Conservation (phyloP, 768 basidiomycete species). For the Termitomyces sp. region DNA sequence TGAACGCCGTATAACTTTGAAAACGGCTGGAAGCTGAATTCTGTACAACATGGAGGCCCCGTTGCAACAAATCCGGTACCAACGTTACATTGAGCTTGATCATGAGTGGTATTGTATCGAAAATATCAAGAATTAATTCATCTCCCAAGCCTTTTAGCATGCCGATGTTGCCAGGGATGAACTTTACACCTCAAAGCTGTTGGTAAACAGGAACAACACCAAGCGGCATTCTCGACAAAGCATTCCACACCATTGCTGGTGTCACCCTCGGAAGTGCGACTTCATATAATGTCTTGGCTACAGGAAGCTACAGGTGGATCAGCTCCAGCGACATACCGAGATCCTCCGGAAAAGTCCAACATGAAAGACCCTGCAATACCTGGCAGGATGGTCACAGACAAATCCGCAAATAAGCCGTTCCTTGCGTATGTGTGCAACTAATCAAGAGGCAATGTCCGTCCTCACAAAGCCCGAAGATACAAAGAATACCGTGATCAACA, state of each 20-base stretch:
- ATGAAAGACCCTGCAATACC: conserved; percentile 60
- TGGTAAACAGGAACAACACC: neutral
- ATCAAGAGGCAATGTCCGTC: neutral
- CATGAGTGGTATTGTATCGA: too few relatives aligned
- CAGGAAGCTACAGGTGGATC: conserved; percentile 37
- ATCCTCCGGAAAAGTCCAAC: conserved; percentile 38
- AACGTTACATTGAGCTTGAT: too few relatives aligned
- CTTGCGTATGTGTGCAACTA: conserved; percentile 54
- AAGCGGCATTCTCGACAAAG: neutral
- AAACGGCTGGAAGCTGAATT: too few relatives aligned
- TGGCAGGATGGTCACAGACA: conserved; percentile 62
- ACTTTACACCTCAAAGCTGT: neutral
- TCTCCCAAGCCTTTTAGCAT: too few relatives aligned
- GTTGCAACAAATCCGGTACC: too few relatives aligned
- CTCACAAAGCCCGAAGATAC: conserved; percentile 38
- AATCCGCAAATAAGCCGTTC: conserved; percentile 82
- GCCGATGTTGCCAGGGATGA: neutral
- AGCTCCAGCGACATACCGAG: conserved; percentile 30
- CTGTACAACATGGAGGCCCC: too few relatives aligned
- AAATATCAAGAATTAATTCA: too few relatives aligned
- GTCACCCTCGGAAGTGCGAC: neutral
- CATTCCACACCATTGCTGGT: neutral
- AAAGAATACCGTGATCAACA: conserved; percentile 60
- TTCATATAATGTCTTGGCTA: conserved; percentile 59
- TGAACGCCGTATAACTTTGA: too few relatives aligned